Evolutionary conservation across 1,139 yeast genomes (phyloP), one percentile per base, ranked within the genome.

Genomic region (Meyerozyma carpophila): DNA sequence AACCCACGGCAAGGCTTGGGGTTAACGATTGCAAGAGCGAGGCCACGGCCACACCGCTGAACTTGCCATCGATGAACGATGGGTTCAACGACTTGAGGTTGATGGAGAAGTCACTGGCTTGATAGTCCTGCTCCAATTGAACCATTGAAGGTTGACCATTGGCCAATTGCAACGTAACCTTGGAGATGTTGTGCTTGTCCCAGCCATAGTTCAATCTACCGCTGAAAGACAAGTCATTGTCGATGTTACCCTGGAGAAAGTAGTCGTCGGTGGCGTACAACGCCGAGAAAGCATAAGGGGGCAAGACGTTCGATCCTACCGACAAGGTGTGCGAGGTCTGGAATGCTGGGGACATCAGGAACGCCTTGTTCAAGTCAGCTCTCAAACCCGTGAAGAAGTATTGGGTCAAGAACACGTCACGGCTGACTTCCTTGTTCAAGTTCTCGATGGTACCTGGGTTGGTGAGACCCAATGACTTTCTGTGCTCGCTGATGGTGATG

Each of bases 361-460:
- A 89, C 24, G 93, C 90, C 77, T 93, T 93, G 73, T 89, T 88
- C 59, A 93, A 79, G 65, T 93, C 98, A 47, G 98, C 98, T 66
- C 96, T 85, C 60, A 94, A 79, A 48, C 99, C 99, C 40, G 96
- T 86, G 79, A 93, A 93, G 68, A 84, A 84, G 72, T 88, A 87
- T 63, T 90, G 95, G 63, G 78, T 82, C 61, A 90, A 78, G 63
- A 93, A 89, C 34, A 91, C 97, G 64, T 91, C 98, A 68, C 93
- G 84, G 52, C 91, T 73, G 46, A 90, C 96, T 69, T 93, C 98
- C 70, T 89, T 89, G 74, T 82, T 85, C 65, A 93, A 75, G 73
- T 90, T 89, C 73, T 93, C 98, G 64, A 89, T 81, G 51, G 96
- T 85, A 54, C 98, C 98, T 44, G 98, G 98, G 70, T 90, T 89